Evolutionary conservation across 257 asterid genomes (phyloP), one percentile per base, ranked within the genome.

Genomic region (Plantago major): DNA sequence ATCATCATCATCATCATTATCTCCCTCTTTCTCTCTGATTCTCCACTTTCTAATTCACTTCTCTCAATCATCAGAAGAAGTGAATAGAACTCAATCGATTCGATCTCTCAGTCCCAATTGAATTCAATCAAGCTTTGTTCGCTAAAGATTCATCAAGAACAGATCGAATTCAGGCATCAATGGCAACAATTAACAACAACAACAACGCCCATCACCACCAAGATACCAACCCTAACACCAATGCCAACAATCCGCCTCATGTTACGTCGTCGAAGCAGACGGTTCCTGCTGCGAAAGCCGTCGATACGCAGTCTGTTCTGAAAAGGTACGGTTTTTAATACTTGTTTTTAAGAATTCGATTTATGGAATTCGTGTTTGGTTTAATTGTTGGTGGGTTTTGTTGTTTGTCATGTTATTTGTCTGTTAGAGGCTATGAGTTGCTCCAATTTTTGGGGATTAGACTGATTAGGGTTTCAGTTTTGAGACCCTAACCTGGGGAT

Each of bases 141-240:
- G 26, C 26, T 22, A n/a, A n/a, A n/a, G n/a, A n/a, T n/a, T 22
- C 1, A 22, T 22, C 26, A 46, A 46, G 51, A 46, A 46, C 51
- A 46, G 14, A 52, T 19, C 13, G 3, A 52, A 18, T 12, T 11
- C 46, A n/a, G n/a, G n/a, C n/a, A n/a, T n/a, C n/a, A 50, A 89
- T 84, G 93, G 85, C 95, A 1, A 45, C 90, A 38, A 67, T 77
- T 17, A 85, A 75, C 69, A 22, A 22, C 26, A 22, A 22, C 26
- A 79, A 80, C 47, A 79, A 80, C 47, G 64, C 62, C 15, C 71
- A 28, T 76, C 78, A 67, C 72, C 76, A 67, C 69, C 86, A 83
- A 48, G 89, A 81, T 74, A 79, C 71, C 70, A 84, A 76, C 72
- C 83, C 83, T 44, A 88, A 78, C 77, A 78, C 85, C 46, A 84